Percentiles rank a stretch among this genome's conserved stretches.
Conservation (phyloP, 768 basidiomycete species). For the Leucocoprinus birnbaumii region DNA sequence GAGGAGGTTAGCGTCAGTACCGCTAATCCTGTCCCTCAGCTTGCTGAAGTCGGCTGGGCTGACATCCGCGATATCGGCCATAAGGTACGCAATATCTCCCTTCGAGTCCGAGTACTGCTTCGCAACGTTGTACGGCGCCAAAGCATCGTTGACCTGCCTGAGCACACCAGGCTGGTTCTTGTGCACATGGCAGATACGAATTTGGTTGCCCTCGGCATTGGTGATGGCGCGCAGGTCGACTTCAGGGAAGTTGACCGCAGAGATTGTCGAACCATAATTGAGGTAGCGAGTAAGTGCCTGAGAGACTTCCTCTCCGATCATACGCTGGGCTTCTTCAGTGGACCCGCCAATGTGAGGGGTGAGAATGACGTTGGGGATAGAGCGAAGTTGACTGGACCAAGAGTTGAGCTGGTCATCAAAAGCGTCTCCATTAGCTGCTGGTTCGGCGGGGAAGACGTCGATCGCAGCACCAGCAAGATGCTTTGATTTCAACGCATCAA, state of each 20-base stretch:
- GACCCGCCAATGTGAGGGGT: slow-evolving; percentile 99
- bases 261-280: slow-evolving; percentile 85
- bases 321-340: slow-evolving; percentile 96
- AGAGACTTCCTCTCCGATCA: slow-evolving; percentile 96
- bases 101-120: slow-evolving; percentile 99
- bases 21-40: slow-evolving; percentile 74
- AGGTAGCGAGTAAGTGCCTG: slow-evolving; percentile 84
- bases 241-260: slow-evolving; percentile 98
- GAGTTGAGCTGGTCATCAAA: slow-evolving; percentile 89
- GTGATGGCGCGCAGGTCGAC: slow-evolving; percentile 93
- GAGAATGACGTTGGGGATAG: slow-evolving; percentile 87
- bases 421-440: slow-evolving; percentile 83
- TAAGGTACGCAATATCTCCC: slow-evolving; percentile 89
- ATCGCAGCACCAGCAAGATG: slow-evolving; percentile 87
- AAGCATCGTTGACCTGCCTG: slow-evolving; percentile 88
- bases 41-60: slow-evolving; percentile 75
- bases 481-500: slow-evolving; percentile 76
- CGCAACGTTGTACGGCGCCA: slow-evolving; percentile 96
- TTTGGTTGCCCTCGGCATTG: slow-evolving; percentile 72
- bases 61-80: slow-evolving; percentile 95
- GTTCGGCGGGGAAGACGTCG: slow-evolving; percentile 95
- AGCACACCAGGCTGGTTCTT: slow-evolving; percentile 95
- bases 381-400: slow-evolving; percentile 76
- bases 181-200: slow-evolving; percentile 95
- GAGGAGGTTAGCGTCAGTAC: slow-evolving; percentile 83